Evolutionary conservation across 1,139 yeast genomes (phyloP), one percentile per base, ranked within the genome.

Genomic region (Debaryomyces udenii): DNA sequence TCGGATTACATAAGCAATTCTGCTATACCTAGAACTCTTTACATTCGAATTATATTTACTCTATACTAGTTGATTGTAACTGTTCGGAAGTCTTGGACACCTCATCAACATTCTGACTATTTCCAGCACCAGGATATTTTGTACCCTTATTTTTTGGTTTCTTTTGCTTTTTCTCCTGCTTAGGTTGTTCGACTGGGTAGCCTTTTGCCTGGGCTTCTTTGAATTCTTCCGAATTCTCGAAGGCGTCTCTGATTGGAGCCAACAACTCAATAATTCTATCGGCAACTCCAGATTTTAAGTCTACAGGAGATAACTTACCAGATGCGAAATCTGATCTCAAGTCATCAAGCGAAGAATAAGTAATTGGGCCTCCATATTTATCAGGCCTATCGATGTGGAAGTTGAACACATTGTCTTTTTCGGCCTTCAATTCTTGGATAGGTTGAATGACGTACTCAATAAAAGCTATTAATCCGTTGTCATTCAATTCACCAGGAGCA

Each of bases 351-450:
- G 87, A 75, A 36, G 62, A 62, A 76, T 81, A 94, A 37, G 83
- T 73, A 44, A 93, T 74, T 52, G 95, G 85, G 39, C 99, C 99
- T 53, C 99, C 99, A 64, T 88, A 94, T 69, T 93, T 85, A 60
- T 93, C 99, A 35, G 97, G 98, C 68, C 99, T 86, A 57, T 86
- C 82, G 53, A 94, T 82, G 61, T 67, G 71, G 70, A 93, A 88
- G 38, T 72, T 68, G 60, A 80, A 88, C 46, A 65, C 64, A 10
- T 76, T 80, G 5, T 69, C 74, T 42, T 79, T 79, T 13, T 64
- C 76, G 24, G 71, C 52, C 61, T 83, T 81, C 58, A 91, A 76
- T 62, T 84, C 93, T 55, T 87, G 84, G 51, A 91, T 83, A 51
- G 99, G 99, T 49, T 83, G 83, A 35, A 93, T 67, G 37, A 93